Percentiles rank a stretch among this genome's conserved stretches.
phyloP scores from a whole-genome alignment of 176 grass and related monocot genomes.

The Oryza rufipogon region DNA sequence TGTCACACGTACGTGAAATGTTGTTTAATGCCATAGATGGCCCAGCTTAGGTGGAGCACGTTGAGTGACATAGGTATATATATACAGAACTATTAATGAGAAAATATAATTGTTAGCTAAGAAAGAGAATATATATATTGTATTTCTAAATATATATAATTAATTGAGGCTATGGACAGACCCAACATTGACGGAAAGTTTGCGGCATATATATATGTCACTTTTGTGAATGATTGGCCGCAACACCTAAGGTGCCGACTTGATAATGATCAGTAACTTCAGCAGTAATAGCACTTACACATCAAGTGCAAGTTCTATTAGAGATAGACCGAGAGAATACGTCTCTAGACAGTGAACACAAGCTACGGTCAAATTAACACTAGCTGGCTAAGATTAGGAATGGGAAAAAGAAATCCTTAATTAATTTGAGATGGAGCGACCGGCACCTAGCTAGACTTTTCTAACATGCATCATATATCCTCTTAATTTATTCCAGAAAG shows the following conservation, averaged over 20 bases:
- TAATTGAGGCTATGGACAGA: background rate
- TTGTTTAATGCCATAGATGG: no score
- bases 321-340: conserved; percentile 2
- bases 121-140: no score
- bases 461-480: background rate
- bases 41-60: no score
- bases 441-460: conserved; percentile 8
- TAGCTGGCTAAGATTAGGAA: background rate
- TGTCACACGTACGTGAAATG: no score
- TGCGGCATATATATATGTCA: background rate
- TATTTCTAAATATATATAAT: background rate
- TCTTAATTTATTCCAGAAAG: background rate
- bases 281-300: conserved; percentile 33
- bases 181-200: conserved; percentile 30
- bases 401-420: background rate
- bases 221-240: conserved; percentile 14
- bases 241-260: background rate
- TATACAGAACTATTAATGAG: no score
- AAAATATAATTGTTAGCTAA: no score
- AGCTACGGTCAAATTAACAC: background rate
- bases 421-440: background rate
- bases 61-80: no score
- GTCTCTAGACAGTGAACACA: conserved; percentile 12
- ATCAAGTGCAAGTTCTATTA: conserved; percentile 24
- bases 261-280: conserved; percentile 10